phyloP scores from a whole-genome alignment of 2,329 filamentous ascomycete genomes.

The Dactylellina sp. region DNA sequence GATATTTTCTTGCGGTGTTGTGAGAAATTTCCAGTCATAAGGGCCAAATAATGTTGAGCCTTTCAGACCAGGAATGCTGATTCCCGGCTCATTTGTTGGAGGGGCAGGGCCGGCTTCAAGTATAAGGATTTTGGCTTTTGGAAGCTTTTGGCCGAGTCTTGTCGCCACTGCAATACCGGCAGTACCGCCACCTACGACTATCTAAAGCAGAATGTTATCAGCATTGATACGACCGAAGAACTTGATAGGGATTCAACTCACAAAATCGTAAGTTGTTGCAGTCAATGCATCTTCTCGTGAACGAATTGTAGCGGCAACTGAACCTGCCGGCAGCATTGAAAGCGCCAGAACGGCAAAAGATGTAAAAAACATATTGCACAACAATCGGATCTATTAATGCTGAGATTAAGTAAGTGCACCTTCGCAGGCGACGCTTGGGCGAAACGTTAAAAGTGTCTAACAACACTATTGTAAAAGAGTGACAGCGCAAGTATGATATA shows the following conservation, averaged over 20 bases:
- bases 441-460: not conserved
- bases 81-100: constrained; percentile 43
- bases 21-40: constrained; percentile 63
- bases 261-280: constrained; percentile 42
- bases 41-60: constrained; percentile 55
- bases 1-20: constrained; percentile 64
- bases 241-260: constrained; percentile 15
- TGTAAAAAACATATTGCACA: constrained; percentile 33
- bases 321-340: constrained; percentile 31
- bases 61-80: constrained; percentile 51
- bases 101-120: constrained; percentile 46
- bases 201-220: constrained; percentile 15
- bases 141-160: constrained; percentile 47
- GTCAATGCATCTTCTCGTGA: constrained; percentile 22
- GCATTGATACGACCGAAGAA: not conserved
- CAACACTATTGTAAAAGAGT: constrained; percentile 5
- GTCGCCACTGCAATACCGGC: constrained; percentile 51
- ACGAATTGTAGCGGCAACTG: constrained; percentile 35
- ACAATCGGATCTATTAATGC: not conserved
- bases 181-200: constrained; percentile 54
- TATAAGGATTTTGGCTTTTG: constrained; percentile 39
- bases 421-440: not conserved
- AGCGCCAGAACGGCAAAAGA: constrained; percentile 38
- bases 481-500: constrained; percentile 8
- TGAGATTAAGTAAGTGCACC: no score